These are phyloP conservation scores for Fragilaria crotonensis DNA, from an alignment of 108 stramenopile genomes.

Conservation along the genomic window DNA sequence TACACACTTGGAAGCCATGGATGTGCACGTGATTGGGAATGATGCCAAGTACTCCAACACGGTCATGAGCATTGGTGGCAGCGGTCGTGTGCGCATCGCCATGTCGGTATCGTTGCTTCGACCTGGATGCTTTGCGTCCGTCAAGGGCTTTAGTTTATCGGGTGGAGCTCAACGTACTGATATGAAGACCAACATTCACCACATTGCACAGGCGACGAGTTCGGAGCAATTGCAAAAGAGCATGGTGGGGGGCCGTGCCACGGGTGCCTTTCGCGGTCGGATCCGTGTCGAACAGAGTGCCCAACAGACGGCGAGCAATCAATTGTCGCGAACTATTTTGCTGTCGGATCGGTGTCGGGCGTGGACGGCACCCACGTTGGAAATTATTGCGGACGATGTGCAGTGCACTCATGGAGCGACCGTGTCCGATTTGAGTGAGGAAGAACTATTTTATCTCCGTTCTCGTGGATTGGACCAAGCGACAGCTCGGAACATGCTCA, in stretches of 20 bases:
- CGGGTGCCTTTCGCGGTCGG: conserved; percentile 85
- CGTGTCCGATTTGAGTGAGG: conserved; percentile 90
- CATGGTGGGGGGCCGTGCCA: conserved; percentile 83
- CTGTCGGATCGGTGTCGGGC: conserved; percentile 78
- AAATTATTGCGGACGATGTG: conserved; percentile 94
- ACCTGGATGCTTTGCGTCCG: conserved; percentile 44
- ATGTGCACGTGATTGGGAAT: conserved; percentile 73
- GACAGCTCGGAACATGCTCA: conserved; percentile 66
- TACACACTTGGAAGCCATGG: conserved; percentile 74
- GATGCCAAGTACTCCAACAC: conserved; percentile 47
- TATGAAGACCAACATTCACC: conserved; percentile 86
- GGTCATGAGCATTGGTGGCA: conserved; percentile 74
- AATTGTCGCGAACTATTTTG: conserved; percentile 83
- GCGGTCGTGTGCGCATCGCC: conserved; percentile 64
- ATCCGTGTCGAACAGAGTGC: conserved; percentile 91
- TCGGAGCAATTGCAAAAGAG: conserved; percentile 85
- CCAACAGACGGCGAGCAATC: conserved; percentile 87
- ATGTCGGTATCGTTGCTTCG: conserved; percentile 58
- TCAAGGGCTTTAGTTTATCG: conserved; percentile 73
- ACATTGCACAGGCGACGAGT: conserved; percentile 74
- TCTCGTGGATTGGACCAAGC: conserved; percentile 76
- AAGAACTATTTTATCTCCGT: conserved; percentile 89
- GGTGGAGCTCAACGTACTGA: conserved; percentile 82
- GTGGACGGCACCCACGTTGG: conserved; percentile 87
- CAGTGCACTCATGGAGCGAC: conserved; percentile 95